Evolutionary conservation across 768 basidiomycete genomes (phyloP).

Genomic region (Mycena latifolia): DNA sequence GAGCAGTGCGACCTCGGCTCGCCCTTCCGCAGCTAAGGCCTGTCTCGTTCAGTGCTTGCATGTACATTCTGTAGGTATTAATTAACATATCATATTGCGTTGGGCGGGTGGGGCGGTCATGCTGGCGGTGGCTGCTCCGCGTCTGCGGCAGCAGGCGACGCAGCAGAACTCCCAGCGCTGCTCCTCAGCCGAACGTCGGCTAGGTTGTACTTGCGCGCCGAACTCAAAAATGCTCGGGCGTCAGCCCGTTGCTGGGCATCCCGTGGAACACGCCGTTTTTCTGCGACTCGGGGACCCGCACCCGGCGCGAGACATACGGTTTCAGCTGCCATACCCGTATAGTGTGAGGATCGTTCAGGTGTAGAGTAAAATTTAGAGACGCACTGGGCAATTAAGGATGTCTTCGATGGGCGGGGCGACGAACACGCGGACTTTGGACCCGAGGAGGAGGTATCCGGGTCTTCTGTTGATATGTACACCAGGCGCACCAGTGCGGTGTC

Average conservation of each 20-base stretch:
- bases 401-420: conserved; percentile 82
- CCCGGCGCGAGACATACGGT: conserved; percentile 71
- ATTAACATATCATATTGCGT: neutral
- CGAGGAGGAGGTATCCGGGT: conserved; percentile 84
- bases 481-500: conserved; percentile 89
- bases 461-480: conserved; percentile 87
- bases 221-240: conserved; percentile 57
- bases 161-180: too few species aligned
- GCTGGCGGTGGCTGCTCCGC: too few species aligned
- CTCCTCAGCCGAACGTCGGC: neutral
- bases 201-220: conserved; percentile 43
- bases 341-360: too few species aligned
- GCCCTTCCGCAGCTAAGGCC: conserved; percentile 6
- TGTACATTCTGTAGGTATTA: conserved; percentile 15
- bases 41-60: neutral
- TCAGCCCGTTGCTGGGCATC: conserved; percentile 55
- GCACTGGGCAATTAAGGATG: conserved; percentile 68
- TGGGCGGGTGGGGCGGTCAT: too few species aligned
- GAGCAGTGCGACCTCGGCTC: conserved; percentile 9
- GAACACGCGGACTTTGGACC: conserved; percentile 87
- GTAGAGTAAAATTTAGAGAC: too few species aligned
- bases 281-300: conserved; percentile 50
- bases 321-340: too few species aligned
- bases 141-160: too few species aligned
- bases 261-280: conserved; percentile 53